A percentile compares a stretch with the other conserved stretches of the same genome.
These are phyloP conservation scores for Casaregolazyma lundiana DNA, from an alignment of 1,139 yeast species.

Conservation along the genomic window DNA sequence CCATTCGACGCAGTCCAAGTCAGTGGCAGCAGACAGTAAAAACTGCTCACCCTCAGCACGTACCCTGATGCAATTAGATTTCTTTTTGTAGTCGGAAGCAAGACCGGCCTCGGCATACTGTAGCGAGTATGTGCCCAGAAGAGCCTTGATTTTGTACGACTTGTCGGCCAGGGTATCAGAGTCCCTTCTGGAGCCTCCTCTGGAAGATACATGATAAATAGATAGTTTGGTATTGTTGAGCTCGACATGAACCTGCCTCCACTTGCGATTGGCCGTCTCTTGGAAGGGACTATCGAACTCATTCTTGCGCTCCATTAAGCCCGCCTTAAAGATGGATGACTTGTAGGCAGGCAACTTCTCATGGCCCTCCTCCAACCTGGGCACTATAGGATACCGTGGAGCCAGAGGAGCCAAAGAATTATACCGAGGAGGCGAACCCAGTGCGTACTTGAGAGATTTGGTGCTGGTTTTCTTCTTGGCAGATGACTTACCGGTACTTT, in stretches of 20 bases:
- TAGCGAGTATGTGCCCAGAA: conserved; percentile 47
- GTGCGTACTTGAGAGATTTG: background rate
- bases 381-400: conserved; percentile 26
- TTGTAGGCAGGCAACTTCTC: conserved; percentile 34
- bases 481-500: conserved; percentile 1
- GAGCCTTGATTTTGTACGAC: conserved; percentile 18
- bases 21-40: conserved; percentile 47
- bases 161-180: conserved; percentile 9
- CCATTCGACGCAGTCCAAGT: conserved; percentile 62
- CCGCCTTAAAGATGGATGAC: conserved; percentile 31
- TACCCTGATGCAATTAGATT: conserved; percentile 52
- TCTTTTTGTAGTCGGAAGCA: conserved; percentile 65
- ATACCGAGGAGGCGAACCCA: conserved; percentile 25
- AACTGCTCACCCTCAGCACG: conserved; percentile 68
- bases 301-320: conserved; percentile 31
- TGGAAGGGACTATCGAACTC: conserved; percentile 36
- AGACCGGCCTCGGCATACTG: conserved; percentile 68
- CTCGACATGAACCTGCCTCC: conserved; percentile 51
- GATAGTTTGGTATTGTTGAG: conserved; percentile 55
- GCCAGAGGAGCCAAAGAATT: conserved; percentile 25
- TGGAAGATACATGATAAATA: conserved; percentile 33
- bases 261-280: conserved; percentile 41
- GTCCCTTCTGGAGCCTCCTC: conserved; percentile 6
- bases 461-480: background rate
- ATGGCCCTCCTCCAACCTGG: conserved; percentile 33